phyloP scores from a whole-genome alignment of 1,139 yeast species.

The Candida sp. region DNA sequence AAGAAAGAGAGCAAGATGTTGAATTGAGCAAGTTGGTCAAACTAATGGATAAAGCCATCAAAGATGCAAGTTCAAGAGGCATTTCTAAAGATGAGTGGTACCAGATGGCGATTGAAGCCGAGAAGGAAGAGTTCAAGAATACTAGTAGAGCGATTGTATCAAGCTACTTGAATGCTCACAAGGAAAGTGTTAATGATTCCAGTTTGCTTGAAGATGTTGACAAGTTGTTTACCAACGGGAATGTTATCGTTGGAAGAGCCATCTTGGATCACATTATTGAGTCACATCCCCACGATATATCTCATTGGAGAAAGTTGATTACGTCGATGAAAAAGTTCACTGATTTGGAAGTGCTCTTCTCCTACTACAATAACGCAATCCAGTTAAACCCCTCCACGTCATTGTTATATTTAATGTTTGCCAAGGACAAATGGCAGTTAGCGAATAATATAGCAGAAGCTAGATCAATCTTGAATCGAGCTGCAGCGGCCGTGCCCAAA shows the following conservation, averaged over 20 bases:
- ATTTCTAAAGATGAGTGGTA: constrained; percentile 43
- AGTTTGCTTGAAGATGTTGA: constrained; percentile 37
- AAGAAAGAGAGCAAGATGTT: constrained; percentile 53
- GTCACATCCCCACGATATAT: constrained; percentile 49
- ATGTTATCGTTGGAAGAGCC: constrained; percentile 41
- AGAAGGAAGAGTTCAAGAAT: constrained; percentile 34
- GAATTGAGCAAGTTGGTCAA: constrained; percentile 42
- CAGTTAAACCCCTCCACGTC: constrained; percentile 50
- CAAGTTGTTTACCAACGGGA: constrained; percentile 25
- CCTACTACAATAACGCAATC: constrained; percentile 56
- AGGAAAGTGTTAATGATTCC: background rate
- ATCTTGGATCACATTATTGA: constrained; percentile 54
- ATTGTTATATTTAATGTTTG: constrained; percentile 67
- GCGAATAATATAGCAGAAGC: constrained; percentile 56
- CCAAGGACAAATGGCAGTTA: constrained; percentile 66
- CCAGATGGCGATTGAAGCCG: constrained; percentile 40
- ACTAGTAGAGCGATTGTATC: constrained; percentile 44
- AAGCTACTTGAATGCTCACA: constrained; percentile 18
- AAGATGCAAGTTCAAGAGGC: constrained; percentile 24
- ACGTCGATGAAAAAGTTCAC: constrained; percentile 42
- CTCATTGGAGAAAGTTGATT: constrained; percentile 61
- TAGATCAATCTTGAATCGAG: constrained; percentile 35
- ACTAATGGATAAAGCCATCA: constrained; percentile 57
- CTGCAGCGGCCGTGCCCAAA: constrained; percentile 23
- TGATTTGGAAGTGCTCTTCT: constrained; percentile 39